Base-by-base conservation (phyloP, 176 grass and related monocot genomes). In the Hordeum marinum region DNA sequence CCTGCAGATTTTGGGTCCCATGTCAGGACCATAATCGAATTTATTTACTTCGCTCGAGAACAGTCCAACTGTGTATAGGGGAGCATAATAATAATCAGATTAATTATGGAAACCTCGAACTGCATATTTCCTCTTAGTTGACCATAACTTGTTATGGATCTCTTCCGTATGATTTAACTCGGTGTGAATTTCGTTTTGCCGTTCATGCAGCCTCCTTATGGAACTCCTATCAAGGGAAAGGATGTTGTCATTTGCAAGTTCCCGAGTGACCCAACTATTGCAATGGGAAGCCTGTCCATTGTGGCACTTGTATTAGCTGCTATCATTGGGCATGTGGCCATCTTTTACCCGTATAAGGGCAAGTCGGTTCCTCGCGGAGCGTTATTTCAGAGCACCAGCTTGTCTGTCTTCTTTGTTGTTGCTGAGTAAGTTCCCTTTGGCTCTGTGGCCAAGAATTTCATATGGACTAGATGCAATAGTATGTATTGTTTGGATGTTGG, bases 181-280 rank as follows among this genome's bases (percentile, higher is more conserved):
- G 1, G 43, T 75, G 42, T 31, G 9, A 36, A 39, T 24, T 66
- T 70, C 55, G 1, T 55, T 32, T 59, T 57, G 7, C 32, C 17
- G 11, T 82, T 82, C 6, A 75, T 86, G 62, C 85, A 98, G 95
- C 92, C 92, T 43, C 42, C 92, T 63, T 76, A 21, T 8, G 95
- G 95, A 63, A 95, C 91, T 83, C 85, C 89, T 76, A 76, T 91
- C 42, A 29, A 54, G 40, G 92, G 85, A 71, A 88, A 88, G 59
- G 89, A 82, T 80, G 85, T 88, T 42, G 83, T 95, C 37, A 86
- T 93, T 63, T 98, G 95, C 87, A 91, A 88, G 72, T 98, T 82
- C 77, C 92, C 90, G 13, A 90, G 69, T 80, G 95, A 98, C 69
- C 90, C 85, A 76, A 91, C 90, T 52, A 25, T 97, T 79, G 75